These are phyloP conservation scores for Wallacemonas collosoma DNA, from an alignment of 208 protist species.

Conservation along the genomic window DNA sequence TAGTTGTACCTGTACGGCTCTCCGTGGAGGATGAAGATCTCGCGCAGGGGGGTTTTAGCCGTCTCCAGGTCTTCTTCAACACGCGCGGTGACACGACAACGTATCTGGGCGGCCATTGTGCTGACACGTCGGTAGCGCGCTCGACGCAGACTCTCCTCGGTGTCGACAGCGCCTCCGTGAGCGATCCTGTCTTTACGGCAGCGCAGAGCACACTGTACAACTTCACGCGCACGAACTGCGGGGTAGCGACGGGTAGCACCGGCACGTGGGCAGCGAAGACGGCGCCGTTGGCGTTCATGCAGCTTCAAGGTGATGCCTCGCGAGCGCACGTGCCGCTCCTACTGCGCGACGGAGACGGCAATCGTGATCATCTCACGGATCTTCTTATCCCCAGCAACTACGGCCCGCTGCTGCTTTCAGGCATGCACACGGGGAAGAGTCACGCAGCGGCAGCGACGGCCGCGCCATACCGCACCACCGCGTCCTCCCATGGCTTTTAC, in stretches of 20 bases:
- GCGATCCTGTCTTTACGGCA: background rate
- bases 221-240: background rate
- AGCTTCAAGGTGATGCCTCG: background rate
- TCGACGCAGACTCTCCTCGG: constrained; percentile 1
- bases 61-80: constrained; percentile 7
- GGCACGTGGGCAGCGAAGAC: background rate
- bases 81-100: background rate
- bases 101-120: constrained; percentile 2
- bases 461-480: background rate
- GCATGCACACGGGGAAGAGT: constrained; percentile 2
- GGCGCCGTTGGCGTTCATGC: background rate
- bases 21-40: background rate
- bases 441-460: background rate
- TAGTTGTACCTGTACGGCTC: constrained; percentile 45
- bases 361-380: constrained; percentile 61
- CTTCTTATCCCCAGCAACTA: constrained; percentile 62
- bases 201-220: constrained; percentile 7
- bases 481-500: background rate
- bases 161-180: background rate
- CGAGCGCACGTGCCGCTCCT: constrained; percentile 33
- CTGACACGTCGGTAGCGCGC: background rate
- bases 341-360: constrained; percentile 58
- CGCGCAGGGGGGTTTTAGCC: background rate
- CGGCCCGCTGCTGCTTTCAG: constrained; percentile 56
- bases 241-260: background rate